Base-by-base conservation (phyloP, 306 rosid genomes). In the Rubus idaeus region DNA sequence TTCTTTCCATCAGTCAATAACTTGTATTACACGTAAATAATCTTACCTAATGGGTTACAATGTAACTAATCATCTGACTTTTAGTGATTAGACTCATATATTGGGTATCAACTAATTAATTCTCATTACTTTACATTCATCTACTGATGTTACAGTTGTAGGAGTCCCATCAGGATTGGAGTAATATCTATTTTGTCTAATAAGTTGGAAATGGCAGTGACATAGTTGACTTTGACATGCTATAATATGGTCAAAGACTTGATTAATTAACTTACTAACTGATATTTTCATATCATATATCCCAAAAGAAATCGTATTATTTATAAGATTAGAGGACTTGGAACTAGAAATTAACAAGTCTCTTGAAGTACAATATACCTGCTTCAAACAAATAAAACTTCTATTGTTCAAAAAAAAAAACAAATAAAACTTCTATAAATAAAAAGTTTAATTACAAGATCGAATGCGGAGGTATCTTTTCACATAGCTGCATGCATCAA, bases 11-110 rank as follows among this genome's bases (percentile, higher is more conserved):
- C 79, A 21, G 77, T 80, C 77, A 47, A 76, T 79, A 23, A 52
- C 91, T 84, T 89, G 86, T 80, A 77, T 78, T 66, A 65, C 49
- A 91, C 86, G 88, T 52, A 81, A 89, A 68, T 56, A 75, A 73
- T 77, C 66, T 66, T 53, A 80, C 83, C 86, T 83, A 83, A 80
- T 66, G 49, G 70, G 63, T 78, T 57, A 70, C 81, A 51, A 74
- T 77, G 55, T 61, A 80, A 77, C 85, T 74, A 80, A 85, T 80
- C 83, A 70, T 83, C 75, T 83, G 81, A 80, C 88, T 81, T 84
- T 77, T 52, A 80, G 81, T 51, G 12, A 62, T 49, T 61, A 23
- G 42, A 71, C 61, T 21, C 41, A 52, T 41, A 13, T 55, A 14
- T 42, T 30, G 74, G 55, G 10, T 21, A 78, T 76, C 75, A 53